Evolutionary conservation across 768 basidiomycete genomes (phyloP).

Genomic region (Agaricus blazei): DNA sequence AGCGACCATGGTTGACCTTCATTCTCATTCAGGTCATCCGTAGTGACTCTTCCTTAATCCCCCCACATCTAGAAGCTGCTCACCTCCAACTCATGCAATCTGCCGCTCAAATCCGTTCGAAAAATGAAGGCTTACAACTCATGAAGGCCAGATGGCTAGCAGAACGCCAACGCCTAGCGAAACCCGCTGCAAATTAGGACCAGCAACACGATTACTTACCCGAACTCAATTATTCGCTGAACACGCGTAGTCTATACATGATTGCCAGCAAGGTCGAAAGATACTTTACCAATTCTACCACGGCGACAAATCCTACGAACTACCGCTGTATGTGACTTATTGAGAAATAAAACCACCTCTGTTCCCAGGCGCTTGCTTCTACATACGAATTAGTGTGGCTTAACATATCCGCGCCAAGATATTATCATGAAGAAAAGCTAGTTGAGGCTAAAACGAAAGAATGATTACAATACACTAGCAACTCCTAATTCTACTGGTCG

Average conservation of each 20-base stretch:
- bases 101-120: constrained; percentile 48
- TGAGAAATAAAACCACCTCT: too few species aligned
- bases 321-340: too few species aligned
- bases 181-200: constrained; percentile 10
- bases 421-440: constrained; percentile 1
- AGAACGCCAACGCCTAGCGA: constrained; percentile 38
- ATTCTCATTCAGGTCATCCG: constrained; percentile 70
- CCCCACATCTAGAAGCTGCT: constrained; percentile 59
- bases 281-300: too few species aligned
- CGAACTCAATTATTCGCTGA: too few species aligned
- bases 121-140: constrained; percentile 61
- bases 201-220: too few species aligned
- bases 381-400: constrained; percentile 10
- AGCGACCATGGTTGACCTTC: constrained; percentile 7
- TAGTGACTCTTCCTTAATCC: constrained; percentile 58
- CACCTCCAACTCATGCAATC: constrained; percentile 54
- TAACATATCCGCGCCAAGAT: constrained; percentile 1
- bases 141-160: constrained; percentile 76
- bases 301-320: too few species aligned
- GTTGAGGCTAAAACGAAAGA: not conserved
- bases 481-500: not conserved
- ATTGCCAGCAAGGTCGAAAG: too few species aligned
- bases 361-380: constrained; percentile 2
- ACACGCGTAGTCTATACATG: not conserved
- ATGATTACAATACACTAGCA: not conserved